These are phyloP conservation scores for Neonectria sp. DNA, from an alignment of 2,329 filamentous ascomycete species.

Conservation along the genomic window DNA sequence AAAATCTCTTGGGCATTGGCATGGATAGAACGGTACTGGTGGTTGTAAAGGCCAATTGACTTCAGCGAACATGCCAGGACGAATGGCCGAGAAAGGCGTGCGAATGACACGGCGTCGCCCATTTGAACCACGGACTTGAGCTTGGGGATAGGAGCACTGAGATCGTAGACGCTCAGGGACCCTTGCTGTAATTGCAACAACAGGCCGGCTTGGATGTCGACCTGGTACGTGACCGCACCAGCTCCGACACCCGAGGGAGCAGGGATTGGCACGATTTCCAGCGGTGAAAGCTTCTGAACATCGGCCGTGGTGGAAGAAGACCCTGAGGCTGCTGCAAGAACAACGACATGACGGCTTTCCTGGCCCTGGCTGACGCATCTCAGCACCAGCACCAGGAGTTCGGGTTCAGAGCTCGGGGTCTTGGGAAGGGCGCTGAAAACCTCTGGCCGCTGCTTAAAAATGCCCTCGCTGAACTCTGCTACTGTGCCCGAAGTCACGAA, in stretches of 20 bases:
- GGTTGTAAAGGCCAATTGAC: slow-evolving; percentile 76
- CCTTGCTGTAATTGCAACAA: slow-evolving; percentile 72
- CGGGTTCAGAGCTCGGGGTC: slow-evolving; percentile 62
- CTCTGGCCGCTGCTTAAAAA: slow-evolving; percentile 70
- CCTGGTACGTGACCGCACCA: slow-evolving; percentile 59
- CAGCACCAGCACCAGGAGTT: slow-evolving; percentile 69
- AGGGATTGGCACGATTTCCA: slow-evolving; percentile 58
- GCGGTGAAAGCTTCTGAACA: slow-evolving; percentile 55
- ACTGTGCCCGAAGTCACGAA: slow-evolving; percentile 63
- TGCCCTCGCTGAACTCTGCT: slow-evolving; percentile 66
- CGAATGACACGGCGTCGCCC: slow-evolving; percentile 71
- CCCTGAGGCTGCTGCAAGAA: slow-evolving; percentile 52
- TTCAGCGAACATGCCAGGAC: slow-evolving; percentile 73
- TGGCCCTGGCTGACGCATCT: slow-evolving; percentile 51
- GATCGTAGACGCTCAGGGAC: slow-evolving; percentile 73
- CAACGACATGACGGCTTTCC: slow-evolving; percentile 50
- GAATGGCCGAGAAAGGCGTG: slow-evolving; percentile 77
- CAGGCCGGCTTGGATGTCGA: slow-evolving; percentile 75
- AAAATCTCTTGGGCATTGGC: slow-evolving; percentile 63
- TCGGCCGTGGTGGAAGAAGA: slow-evolving; percentile 43
- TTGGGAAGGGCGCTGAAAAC: slow-evolving; percentile 66
- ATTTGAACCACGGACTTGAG: slow-evolving; percentile 69
- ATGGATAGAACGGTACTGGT: slow-evolving; percentile 76
- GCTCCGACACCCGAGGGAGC: slow-evolving; percentile 38
- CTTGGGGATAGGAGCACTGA: slow-evolving; percentile 74